A percentile compares a stretch with the other conserved stretches of the same genome.
phyloP scores from a whole-genome alignment of 192 early-diverging fungal genomes.

The Chytriomyces confervae region DNA sequence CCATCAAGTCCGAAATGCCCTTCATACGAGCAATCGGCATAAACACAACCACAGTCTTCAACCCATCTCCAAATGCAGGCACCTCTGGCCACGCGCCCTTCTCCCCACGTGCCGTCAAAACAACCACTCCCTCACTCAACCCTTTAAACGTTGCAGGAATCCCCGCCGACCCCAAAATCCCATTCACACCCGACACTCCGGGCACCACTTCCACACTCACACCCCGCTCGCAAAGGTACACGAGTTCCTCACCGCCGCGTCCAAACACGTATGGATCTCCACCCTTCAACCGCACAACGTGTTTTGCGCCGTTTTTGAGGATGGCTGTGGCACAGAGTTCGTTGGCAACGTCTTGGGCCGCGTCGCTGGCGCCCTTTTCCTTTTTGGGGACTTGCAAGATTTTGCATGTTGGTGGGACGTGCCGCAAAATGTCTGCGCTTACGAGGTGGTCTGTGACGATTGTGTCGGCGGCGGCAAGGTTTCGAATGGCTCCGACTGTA shows the following conservation, averaged over 20 bases:
- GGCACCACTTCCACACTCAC: constrained; percentile 71
- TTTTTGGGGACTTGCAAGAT: constrained; percentile 71
- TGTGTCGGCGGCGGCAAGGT: constrained; percentile 75
- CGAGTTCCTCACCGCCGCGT: constrained; percentile 87
- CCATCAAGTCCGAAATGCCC: constrained; percentile 67
- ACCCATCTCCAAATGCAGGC: constrained; percentile 60
- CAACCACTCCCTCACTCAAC: constrained; percentile 81
- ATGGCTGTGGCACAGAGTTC: constrained; percentile 75
- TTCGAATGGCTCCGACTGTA: constrained; percentile 53
- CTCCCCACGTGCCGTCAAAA: constrained; percentile 77
- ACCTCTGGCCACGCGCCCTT: constrained; percentile 73
- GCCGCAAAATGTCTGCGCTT: constrained; percentile 46
- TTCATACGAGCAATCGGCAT: constrained; percentile 82
- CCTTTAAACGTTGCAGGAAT: constrained; percentile 91
- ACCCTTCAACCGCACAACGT: constrained; percentile 86
- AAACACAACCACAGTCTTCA: constrained; percentile 79
- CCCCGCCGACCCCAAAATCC: constrained; percentile 72
- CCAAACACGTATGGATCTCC: constrained; percentile 96
- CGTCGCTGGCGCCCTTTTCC: constrained; percentile 66
- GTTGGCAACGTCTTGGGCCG: constrained; percentile 79
- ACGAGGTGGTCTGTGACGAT: constrained; percentile 75
- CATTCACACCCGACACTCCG: constrained; percentile 81
- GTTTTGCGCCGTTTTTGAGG: constrained; percentile 50
- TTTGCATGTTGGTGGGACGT: constrained; percentile 67
- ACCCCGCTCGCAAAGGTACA: constrained; percentile 73